These are phyloP conservation scores for Alisma plantagoaquatica DNA, from an alignment of 106 monocot genomes.

Conservation along the genomic window DNA sequence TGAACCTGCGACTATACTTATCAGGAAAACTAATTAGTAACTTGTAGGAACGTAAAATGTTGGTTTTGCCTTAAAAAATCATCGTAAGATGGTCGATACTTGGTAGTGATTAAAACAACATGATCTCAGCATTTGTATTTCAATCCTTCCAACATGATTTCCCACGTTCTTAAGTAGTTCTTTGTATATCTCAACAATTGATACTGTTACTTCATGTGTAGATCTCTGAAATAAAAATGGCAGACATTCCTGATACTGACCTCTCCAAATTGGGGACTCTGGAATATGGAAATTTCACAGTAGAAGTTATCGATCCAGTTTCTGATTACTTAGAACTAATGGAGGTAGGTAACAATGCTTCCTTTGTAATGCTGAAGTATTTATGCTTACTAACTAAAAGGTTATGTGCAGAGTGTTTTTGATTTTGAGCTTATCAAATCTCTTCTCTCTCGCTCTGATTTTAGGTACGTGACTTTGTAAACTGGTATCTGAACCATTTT, in stretches of 20 bases:
- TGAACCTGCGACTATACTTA: too few species aligned
- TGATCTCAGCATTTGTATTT: too few species aligned
- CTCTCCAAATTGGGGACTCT: constrained; percentile 54
- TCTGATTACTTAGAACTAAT: constrained; percentile 89
- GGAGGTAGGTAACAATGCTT: constrained; percentile 45
- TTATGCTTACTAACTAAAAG: too few species aligned
- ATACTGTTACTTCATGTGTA: constrained; percentile 12
- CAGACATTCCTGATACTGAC: constrained; percentile 80
- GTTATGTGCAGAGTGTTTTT: constrained; percentile 67
- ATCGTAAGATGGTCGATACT: too few species aligned
- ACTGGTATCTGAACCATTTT: neutral
- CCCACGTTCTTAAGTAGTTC: neutral
- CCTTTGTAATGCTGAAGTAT: neutral
- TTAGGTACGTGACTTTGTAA: constrained; percentile 40
- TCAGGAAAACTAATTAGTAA: too few species aligned
- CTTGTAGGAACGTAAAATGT: too few species aligned
- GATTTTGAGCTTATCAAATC: constrained; percentile 85
- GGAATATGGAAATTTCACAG: constrained; percentile 53
- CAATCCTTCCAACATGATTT: neutral
- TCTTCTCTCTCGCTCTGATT: constrained; percentile 72
- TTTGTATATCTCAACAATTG: neutral
- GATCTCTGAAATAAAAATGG: constrained; percentile 89
- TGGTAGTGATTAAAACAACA: too few species aligned
- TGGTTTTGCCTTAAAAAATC: too few species aligned
- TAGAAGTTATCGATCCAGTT: constrained; percentile 94